These are phyloP conservation scores for Neurospora tetrasperma DNA, from an alignment of 495 filamentous ascomycete genomes.

Conservation along the genomic window DNA sequence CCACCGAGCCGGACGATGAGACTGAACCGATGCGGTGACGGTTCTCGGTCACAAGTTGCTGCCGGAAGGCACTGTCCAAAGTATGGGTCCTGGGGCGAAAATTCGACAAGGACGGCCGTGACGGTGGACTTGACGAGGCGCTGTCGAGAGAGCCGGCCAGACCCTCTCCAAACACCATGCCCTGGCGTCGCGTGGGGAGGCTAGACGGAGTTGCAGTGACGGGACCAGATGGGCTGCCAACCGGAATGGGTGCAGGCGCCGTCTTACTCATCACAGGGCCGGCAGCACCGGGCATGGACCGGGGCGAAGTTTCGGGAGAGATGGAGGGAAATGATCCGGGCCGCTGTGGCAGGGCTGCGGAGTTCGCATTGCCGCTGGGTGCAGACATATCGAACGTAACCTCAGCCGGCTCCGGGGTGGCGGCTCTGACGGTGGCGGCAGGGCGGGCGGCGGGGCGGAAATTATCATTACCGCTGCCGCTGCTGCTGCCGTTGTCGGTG, in stretches of 20 bases:
- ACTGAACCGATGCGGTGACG: conserved; percentile 46
- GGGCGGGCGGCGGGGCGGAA: conserved; percentile 19
- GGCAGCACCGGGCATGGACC: conserved; percentile 28
- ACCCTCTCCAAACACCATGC: conserved; percentile 42
- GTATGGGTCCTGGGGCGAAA: conserved; percentile 43
- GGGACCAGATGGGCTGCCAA: neutral
- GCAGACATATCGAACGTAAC: conserved; percentile 12
- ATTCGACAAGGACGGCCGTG: conserved; percentile 17
- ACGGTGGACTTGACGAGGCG: conserved; percentile 26
- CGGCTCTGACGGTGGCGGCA: conserved; percentile 34
- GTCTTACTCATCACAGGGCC: neutral
- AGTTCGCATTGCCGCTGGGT: conserved; percentile 14
- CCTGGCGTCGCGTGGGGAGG: conserved; percentile 31
- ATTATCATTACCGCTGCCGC: conserved; percentile 6
- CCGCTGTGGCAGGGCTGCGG: conserved; percentile 13
- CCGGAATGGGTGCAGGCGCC: neutral
- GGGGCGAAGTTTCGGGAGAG: conserved; percentile 35
- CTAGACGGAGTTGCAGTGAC: conserved; percentile 2
- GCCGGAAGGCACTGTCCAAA: conserved; percentile 40
- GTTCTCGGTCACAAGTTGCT: conserved; percentile 29
- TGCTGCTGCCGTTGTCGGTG: neutral
- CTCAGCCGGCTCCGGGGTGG: conserved; percentile 43
- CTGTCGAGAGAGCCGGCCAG: conserved; percentile 32
- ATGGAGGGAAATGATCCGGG: conserved; percentile 23
- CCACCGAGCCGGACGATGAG: conserved; percentile 36